Evolutionary conservation across 2,329 filamentous ascomycete species (phyloP).

Genomic region (Monosporascus sp.): DNA sequence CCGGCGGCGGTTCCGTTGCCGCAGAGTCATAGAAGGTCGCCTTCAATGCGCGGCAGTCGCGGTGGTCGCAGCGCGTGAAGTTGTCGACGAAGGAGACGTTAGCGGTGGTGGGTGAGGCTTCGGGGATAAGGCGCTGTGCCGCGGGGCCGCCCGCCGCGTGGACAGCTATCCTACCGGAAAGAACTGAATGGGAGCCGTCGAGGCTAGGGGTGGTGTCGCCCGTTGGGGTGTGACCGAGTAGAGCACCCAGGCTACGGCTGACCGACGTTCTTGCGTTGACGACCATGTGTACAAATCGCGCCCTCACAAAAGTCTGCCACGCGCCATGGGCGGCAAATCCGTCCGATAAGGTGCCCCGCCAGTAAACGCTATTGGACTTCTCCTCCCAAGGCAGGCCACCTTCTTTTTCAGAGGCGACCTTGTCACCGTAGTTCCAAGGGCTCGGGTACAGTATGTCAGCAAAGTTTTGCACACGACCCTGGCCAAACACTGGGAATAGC

Average conservation of each 20-base stretch:
- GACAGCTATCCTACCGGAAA: neutral
- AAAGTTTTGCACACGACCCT: constrained; percentile 50
- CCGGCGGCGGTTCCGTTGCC: constrained; percentile 12
- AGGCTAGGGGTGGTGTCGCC: neutral
- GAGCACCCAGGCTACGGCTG: constrained; percentile 1
- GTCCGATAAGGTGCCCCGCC: constrained; percentile 50
- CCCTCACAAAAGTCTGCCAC: constrained; percentile 56
- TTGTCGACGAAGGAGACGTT: constrained; percentile 37
- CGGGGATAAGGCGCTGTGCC: neutral
- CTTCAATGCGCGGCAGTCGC: constrained; percentile 28
- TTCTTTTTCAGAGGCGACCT: constrained; percentile 32
- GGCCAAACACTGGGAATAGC: constrained; percentile 51
- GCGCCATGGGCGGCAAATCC: constrained; percentile 43
- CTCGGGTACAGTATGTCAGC: constrained; percentile 45
- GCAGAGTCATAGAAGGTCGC: constrained; percentile 27
- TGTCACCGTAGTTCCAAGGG: constrained; percentile 34
- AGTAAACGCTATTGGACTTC: constrained; percentile 47
- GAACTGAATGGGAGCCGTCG: neutral
- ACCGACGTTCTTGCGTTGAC: constrained; percentile 26
- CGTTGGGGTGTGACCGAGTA: constrained; percentile 7
- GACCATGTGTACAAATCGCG: constrained; percentile 52
- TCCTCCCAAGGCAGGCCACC: constrained; percentile 40
- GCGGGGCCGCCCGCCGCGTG: neutral
- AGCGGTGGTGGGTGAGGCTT: constrained; percentile 9
- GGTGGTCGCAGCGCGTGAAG: constrained; percentile 27